Base-by-base conservation (phyloP, 1,284 basidiomycete species). In the Leucoagaricus sp. region DNA sequence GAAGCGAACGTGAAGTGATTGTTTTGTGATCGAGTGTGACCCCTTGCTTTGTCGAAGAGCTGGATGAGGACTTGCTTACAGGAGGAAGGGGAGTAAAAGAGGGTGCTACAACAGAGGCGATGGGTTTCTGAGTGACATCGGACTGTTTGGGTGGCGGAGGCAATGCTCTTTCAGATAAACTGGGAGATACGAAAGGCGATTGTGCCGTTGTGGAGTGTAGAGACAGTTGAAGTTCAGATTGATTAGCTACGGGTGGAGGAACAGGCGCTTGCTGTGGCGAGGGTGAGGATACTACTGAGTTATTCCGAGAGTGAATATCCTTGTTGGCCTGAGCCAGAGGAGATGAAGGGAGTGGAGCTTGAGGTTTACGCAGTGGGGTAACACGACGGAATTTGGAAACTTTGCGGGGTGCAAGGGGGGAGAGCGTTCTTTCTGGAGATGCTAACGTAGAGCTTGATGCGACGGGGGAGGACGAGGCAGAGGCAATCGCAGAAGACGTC, bases 321-420 rank as follows among this genome's bases (percentile, higher is more conserved):
- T 55, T 10, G 28, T 38, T 42, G 23, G 36, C n/a, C 23, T 17
- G 15, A 13, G 75, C 76, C 17, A 80, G 67, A 25, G 78, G 76
- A 13, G 77, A 80, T 3, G 80, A 69, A 17, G 72, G 66, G 12
- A 75, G 53, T 0, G 74, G 62, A 29, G 70, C 61, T 38, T 73
- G 73, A 6, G 75, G 57, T 42, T 72, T 69, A 25, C 78, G 80
- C 17, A 38, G 9, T 15, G 73, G 70, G 12, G 81, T 80, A 23
- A 88, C 67, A 56, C 79, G 82, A 33, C 87, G 76, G 65, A 88
- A 86, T 0, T 84, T 87, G 2, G 86, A 83, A 1, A 75, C 62
- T 61, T 75, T 84, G 13, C 76, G 73, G 13, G 73, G 51, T 23
- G 70, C 61, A 15, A 55, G 34, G 15, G 56, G 31, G 19, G 57